Evolutionary conservation across 352 stramenopile species (phyloP).

Genomic region (Pythium rishiriense): DNA sequence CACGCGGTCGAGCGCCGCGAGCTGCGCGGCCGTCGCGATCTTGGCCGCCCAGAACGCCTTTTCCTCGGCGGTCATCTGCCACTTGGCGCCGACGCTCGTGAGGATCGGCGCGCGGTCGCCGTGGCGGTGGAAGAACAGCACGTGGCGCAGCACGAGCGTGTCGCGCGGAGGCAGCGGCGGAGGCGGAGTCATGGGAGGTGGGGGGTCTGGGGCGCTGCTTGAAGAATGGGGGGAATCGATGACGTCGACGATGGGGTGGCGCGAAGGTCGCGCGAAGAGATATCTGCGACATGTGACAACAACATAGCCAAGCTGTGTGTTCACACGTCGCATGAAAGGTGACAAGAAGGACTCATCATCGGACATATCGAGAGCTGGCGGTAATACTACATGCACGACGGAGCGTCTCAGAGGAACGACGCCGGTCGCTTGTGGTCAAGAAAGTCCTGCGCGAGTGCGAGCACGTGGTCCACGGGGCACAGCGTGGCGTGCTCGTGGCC

Average conservation of each 20-base stretch:
- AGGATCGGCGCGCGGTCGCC: slow-evolving; percentile 79
- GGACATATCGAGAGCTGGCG: not conserved
- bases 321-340: slow-evolving; percentile 4
- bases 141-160: slow-evolving; percentile 60
- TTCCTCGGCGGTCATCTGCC: slow-evolving; percentile 53
- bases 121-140: slow-evolving; percentile 81
- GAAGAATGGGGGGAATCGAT: slow-evolving; percentile 15
- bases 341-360: not conserved
- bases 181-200: slow-evolving; percentile 7
- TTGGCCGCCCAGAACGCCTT: slow-evolving; percentile 60
- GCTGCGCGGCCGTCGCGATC: slow-evolving; percentile 53
- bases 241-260: slow-evolving; percentile 22
- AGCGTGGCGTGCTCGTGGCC: slow-evolving; percentile 43
- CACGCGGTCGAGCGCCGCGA: slow-evolving; percentile 45
- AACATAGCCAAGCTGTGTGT: too few relatives aligned
- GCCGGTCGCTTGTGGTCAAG: slow-evolving; percentile 31
- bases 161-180: slow-evolving; percentile 1
- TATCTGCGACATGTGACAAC: slow-evolving; percentile 29
- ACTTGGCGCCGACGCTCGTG: slow-evolving; percentile 52
- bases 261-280: slow-evolving; percentile 25
- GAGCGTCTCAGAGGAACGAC: not conserved
- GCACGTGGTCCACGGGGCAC: slow-evolving; percentile 59
- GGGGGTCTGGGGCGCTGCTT: slow-evolving; percentile 7
- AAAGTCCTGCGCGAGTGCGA: slow-evolving; percentile 47
- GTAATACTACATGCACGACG: not conserved